Conservation (phyloP, 441 rosid genomes). For the Mallotus japonicus region DNA sequence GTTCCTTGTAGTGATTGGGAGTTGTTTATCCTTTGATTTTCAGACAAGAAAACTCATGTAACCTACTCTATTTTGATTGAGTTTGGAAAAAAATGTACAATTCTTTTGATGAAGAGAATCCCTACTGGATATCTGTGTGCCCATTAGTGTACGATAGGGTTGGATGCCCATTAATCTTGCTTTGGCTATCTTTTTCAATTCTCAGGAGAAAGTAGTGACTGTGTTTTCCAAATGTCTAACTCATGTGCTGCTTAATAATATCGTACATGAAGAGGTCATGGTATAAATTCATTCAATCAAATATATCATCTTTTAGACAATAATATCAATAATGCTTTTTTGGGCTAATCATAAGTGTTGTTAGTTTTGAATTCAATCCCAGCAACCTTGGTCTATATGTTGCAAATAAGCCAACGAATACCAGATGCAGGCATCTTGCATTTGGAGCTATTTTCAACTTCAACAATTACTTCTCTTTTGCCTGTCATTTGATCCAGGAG, state of each 20-base stretch:
- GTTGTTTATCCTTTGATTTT: constrained; percentile 23
- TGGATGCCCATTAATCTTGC: background rate
- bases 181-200: too few relatives aligned
- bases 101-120: constrained; percentile 18
- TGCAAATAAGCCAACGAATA: too few relatives aligned
- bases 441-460: constrained; percentile 10
- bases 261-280: background rate
- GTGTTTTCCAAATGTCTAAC: too few relatives aligned
- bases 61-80: constrained; percentile 28
- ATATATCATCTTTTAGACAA: background rate
- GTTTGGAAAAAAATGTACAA: constrained; percentile 24
- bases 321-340: background rate
- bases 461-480: background rate
- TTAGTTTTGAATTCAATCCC: background rate
- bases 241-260: background rate
- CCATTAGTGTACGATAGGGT: background rate
- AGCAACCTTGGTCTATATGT: too few relatives aligned
- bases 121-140: constrained; percentile 1
- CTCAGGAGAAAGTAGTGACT: too few relatives aligned
- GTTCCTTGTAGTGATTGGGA: constrained; percentile 21
- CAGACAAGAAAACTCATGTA: constrained; percentile 28
- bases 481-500: background rate
- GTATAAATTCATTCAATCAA: background rate
- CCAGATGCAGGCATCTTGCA: background rate
- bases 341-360: background rate